Percentiles rank a stretch among this genome's conserved stretches.
Conservation (phyloP, 352 stramenopile species). For the Pythium rishiriense region DNA sequence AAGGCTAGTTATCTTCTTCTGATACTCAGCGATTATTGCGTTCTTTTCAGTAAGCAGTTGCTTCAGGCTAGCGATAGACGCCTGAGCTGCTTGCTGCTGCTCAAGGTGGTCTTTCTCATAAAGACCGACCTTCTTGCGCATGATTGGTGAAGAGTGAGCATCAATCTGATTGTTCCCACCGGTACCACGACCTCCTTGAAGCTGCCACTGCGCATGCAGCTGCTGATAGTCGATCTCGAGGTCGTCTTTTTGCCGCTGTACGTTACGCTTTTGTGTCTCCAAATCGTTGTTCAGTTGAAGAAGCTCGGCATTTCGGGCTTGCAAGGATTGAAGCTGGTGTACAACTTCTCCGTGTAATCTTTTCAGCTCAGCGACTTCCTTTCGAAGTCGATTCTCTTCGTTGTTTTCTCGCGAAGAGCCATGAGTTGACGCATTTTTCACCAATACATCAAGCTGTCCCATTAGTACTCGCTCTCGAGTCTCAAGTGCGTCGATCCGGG, state of each 20-base stretch:
- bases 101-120: conserved; percentile 79
- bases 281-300: conserved; percentile 43
- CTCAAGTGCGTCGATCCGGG: conserved; percentile 65
- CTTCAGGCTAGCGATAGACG: conserved; percentile 82
- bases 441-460: conserved; percentile 45
- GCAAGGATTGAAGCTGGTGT: conserved; percentile 42
- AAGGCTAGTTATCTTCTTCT: conserved; percentile 50
- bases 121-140: conserved; percentile 64
- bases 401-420: conserved; percentile 25
- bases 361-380: conserved; percentile 23
- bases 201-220: conserved; percentile 34
- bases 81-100: conserved; percentile 74
- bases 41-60: conserved; percentile 81
- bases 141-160: conserved; percentile 33
- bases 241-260: conserved; percentile 51
- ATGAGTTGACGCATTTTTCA: conserved; percentile 31
- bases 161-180: conserved; percentile 21
- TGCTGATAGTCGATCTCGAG: conserved; percentile 65
- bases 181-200: conserved; percentile 15
- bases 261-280: conserved; percentile 45
- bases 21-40: conserved; percentile 54
- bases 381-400: conserved; percentile 22
- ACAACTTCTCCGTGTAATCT: conserved; percentile 42
- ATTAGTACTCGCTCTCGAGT: conserved; percentile 66
- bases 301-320: conserved; percentile 45